Conservation (phyloP, 441 rosid species). For the Populus tomentosa region DNA sequence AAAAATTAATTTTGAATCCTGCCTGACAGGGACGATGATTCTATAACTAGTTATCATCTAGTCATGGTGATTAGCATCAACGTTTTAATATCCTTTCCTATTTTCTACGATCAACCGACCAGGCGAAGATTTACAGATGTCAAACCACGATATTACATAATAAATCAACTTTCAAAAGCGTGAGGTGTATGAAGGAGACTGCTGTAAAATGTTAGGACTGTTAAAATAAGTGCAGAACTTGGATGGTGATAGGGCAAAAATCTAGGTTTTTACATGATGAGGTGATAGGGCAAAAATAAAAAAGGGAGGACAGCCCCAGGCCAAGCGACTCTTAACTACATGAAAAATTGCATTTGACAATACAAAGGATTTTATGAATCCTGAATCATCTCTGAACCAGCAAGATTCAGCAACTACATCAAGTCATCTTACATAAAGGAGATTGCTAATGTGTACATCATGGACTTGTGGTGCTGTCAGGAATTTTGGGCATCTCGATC, state of each 20-base stretch:
- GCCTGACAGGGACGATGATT: too few relatives aligned
- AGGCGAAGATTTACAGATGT: too few relatives aligned
- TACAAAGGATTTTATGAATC: slow-evolving; percentile 9
- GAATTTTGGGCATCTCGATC: slow-evolving; percentile 13
- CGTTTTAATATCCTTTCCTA: too few relatives aligned
- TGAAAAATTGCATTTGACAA: slow-evolving; percentile 13
- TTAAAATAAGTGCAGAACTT: too few relatives aligned
- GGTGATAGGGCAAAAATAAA: background rate
- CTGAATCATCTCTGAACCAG: slow-evolving; percentile 13
- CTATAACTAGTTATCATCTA: too few relatives aligned
- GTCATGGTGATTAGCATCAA: too few relatives aligned
- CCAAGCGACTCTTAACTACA: slow-evolving; percentile 12
- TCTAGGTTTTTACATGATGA: background rate
- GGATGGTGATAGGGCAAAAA: background rate
- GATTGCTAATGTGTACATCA: slow-evolving; percentile 24
- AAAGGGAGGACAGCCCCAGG: background rate
- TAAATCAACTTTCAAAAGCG: too few relatives aligned
- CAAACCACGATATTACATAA: too few relatives aligned
- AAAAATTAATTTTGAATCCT: too few relatives aligned
- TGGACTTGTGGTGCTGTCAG: background rate
- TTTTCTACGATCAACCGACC: too few relatives aligned
- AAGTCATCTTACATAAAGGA: slow-evolving; percentile 19
- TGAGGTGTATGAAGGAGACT: too few relatives aligned
- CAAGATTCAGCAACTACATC: slow-evolving; percentile 15
- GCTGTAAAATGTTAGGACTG: too few relatives aligned